Percentiles rank a stretch among this genome's conserved stretches.
These are phyloP conservation scores for Begonia fuchsioides DNA, from an alignment of 306 rosid species.

Conservation along the genomic window DNA sequence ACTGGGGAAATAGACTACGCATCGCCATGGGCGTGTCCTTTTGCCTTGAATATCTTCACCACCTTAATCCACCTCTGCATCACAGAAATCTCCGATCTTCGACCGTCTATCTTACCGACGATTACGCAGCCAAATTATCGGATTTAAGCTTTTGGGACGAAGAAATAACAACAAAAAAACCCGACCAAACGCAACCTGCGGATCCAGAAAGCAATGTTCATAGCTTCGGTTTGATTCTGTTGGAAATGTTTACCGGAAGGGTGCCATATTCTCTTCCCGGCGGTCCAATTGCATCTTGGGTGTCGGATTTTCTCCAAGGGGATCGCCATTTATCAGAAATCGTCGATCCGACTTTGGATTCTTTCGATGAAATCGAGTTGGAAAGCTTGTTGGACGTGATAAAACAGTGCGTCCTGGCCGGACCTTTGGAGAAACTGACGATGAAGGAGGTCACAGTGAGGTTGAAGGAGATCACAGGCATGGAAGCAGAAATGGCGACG, in stretches of 20 bases:
- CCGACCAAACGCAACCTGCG: conserved; percentile 21
- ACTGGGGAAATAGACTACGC: conserved; percentile 68
- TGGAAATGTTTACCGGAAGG: conserved; percentile 69
- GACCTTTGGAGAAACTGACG: conserved; percentile 37
- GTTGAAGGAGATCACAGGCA: conserved; percentile 50
- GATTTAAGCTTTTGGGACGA: conserved; percentile 62
- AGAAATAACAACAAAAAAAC: conserved; percentile 20
- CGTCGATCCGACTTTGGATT: conserved; percentile 51
- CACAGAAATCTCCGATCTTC: conserved; percentile 51
- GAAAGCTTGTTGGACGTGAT: conserved; percentile 38
- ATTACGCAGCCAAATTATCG: conserved; percentile 75
- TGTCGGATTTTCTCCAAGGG: conserved; percentile 37
- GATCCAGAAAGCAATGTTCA: conserved; percentile 46
- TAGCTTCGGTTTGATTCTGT: conserved; percentile 58
- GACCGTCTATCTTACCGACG: conserved; percentile 70
- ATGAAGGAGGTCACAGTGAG: conserved; percentile 40
- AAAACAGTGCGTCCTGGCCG: conserved; percentile 35
- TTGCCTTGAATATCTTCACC: conserved; percentile 77
- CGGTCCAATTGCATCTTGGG: conserved; percentile 42
- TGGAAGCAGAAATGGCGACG: conserved; percentile 64
- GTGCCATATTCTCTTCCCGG: conserved; percentile 39
- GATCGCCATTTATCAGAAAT: conserved; percentile 37
- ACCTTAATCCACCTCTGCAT: conserved; percentile 45
- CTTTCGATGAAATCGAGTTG: conserved; percentile 32
- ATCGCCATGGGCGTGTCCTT: conserved; percentile 91